Conservation (phyloP, 176 grass and related monocot species). For the Bolboschoenus planiculmis region DNA sequence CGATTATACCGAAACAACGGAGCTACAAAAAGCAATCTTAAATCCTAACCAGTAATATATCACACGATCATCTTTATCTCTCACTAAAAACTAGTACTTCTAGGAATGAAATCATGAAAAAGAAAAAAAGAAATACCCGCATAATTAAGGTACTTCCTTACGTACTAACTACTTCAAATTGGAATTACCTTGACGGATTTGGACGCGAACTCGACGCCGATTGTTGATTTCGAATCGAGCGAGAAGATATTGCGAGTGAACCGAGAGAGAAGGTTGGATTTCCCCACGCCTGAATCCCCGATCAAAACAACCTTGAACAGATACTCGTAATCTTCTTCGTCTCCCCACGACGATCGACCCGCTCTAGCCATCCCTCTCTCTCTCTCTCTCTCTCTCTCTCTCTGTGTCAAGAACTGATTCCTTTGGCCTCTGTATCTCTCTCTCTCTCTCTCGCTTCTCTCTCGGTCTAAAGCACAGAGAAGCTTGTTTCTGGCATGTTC, state of each 20-base stretch:
- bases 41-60: too few relatives aligned
- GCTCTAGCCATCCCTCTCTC: conserved; percentile 29
- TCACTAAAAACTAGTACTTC: too few relatives aligned
- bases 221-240: conserved; percentile 88
- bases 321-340: conserved; percentile 79
- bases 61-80: too few relatives aligned
- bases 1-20: background rate
- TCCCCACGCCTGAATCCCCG: conserved; percentile 77
- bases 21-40: too few relatives aligned
- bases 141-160: too few relatives aligned
- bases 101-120: too few relatives aligned
- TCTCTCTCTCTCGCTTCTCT: background rate
- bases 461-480: background rate
- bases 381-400: background rate
- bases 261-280: conserved; percentile 80
- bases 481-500: background rate
- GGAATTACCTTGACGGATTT: conserved; percentile 53
- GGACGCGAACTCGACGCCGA: conserved; percentile 87
- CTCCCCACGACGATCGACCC: conserved; percentile 49
- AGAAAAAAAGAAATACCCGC: too few relatives aligned
- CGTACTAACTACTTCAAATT: too few relatives aligned
- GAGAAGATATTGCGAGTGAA: conserved; percentile 85
- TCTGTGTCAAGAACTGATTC: background rate
- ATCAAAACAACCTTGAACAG: conserved; percentile 89
- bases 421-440: background rate